These are phyloP conservation scores for Striga asiatica DNA, from an alignment of 257 asterid genomes.

Conservation along the genomic window DNA sequence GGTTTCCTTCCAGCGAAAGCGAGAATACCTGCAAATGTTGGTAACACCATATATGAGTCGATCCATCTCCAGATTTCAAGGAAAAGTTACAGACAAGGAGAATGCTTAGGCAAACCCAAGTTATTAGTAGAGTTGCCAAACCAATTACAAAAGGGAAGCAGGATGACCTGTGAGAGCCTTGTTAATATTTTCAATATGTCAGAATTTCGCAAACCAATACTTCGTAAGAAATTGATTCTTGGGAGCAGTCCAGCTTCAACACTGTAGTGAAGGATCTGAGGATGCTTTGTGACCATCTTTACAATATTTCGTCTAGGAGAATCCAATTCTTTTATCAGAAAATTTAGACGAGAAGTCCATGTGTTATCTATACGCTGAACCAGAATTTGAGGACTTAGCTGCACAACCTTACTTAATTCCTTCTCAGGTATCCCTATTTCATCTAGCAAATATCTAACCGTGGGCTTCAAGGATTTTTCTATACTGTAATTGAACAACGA, in stretches of 20 bases:
- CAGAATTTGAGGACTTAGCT: conserved; percentile 91
- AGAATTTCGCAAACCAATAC: conserved; percentile 66
- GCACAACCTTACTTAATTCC: conserved; percentile 81
- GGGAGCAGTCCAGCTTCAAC: conserved; percentile 79
- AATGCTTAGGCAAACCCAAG: background rate
- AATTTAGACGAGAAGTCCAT: conserved; percentile 66
- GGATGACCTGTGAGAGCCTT: conserved; percentile 78
- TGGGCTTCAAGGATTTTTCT: conserved; percentile 79
- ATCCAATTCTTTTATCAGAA: conserved; percentile 67
- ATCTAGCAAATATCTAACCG: conserved; percentile 68
- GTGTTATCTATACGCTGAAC: conserved; percentile 85
- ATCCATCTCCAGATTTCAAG: conserved; percentile 3
- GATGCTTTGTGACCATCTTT: conserved; percentile 93
- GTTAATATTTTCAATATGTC: conserved; percentile 77
- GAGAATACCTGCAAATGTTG: conserved; percentile 64
- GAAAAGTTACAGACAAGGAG: background rate
- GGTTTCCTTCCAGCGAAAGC: conserved; percentile 72
- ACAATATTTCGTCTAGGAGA: conserved; percentile 83
- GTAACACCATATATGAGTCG: conserved; percentile 3
- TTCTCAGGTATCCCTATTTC: conserved; percentile 73
- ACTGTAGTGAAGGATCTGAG: conserved; percentile 91
- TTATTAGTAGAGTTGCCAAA: background rate
- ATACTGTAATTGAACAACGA: conserved; percentile 89
- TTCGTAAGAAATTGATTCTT: conserved; percentile 68
- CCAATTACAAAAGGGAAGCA: background rate